phyloP scores from a whole-genome alignment of 208 protist genomes.

The Leishmania arabica region DNA sequence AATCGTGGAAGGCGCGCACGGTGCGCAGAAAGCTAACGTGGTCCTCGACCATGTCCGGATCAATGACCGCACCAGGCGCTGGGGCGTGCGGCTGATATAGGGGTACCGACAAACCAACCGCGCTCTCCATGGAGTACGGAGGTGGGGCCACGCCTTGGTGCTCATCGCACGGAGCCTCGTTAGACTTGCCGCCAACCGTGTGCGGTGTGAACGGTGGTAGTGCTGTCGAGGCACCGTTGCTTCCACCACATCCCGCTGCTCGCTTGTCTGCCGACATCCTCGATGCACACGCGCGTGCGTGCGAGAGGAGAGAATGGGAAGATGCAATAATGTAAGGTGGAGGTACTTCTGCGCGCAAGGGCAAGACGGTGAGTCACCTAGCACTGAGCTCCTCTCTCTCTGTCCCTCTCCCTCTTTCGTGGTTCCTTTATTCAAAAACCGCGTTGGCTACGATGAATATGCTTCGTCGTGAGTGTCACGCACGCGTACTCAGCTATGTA shows the following conservation, averaged over 20 bases:
- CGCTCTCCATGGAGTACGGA: constrained; percentile 37
- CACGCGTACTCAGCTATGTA: neutral
- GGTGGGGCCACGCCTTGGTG: constrained; percentile 41
- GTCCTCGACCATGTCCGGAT: constrained; percentile 84
- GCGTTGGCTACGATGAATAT: neutral
- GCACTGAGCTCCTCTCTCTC: neutral
- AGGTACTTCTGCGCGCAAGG: neutral
- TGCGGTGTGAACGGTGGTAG: neutral
- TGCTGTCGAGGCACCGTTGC: constrained; percentile 5
- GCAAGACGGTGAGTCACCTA: neutral
- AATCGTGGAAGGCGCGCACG: constrained; percentile 77
- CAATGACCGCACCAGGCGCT: constrained; percentile 28
- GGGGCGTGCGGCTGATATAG: constrained; percentile 37
- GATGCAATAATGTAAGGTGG: neutral
- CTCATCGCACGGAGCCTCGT: constrained; percentile 30
- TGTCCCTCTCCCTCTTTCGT: neutral
- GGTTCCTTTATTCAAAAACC: neutral
- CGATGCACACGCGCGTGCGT: neutral
- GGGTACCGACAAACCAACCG: constrained; percentile 9
- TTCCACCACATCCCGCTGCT: neutral
- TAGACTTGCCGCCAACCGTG: constrained; percentile 11
- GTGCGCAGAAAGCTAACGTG: constrained; percentile 89
- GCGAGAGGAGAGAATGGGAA: neutral
- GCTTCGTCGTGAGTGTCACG: neutral
- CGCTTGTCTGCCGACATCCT: neutral